Evolutionary conservation across 2,329 filamentous ascomycete species (phyloP), one percentile per base, ranked within the genome.

Genomic region (Hymenoscyphus infarciens): DNA sequence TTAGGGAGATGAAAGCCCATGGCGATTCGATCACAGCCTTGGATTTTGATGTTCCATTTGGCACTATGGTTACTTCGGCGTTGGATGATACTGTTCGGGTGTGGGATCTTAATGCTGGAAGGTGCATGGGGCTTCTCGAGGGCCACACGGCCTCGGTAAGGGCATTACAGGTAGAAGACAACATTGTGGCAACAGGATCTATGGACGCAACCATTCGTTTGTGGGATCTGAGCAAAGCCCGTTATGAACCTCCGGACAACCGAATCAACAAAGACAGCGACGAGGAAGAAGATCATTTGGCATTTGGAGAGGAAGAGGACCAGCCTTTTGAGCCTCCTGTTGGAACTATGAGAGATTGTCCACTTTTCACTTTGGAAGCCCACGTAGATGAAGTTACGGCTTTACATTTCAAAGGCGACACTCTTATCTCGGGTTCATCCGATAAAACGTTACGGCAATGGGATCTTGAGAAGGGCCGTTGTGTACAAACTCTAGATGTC

Each of bases 371-470:
- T 0, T 83, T 99, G 29, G 87, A 92, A 75, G 89, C 94, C 0
- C 95, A 99, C 72, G 87, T 99, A 29, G 94, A 92, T 67, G 94
- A 97, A 78, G 89, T 99, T 67, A 98, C 95, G 13, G 94, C 95
- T 7, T 82, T 99, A 27, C 89, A 98, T 77, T 96, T 99, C 78
- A 85, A 87, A 64, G 91, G 91, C 61, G 88, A 97, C 69, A 92
- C 91, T 0, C 83, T 99, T 16, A 92, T 99, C 35, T 99, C 95
- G 1, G 95, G 95, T 13, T 98, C 94, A 7, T 90, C 95, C 0
- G 95, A 99, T 79, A 99, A 99, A 82, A 99, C 95, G 1, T 81
- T 99, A 61, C 88, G 95, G 54, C 95, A 99, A 75, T 99, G 95
- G 95, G 95, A 99, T 79, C 82, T 99, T 57, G 91, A 94, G 71